Percentiles rank a stretch among this genome's conserved stretches.
Conservation (phyloP, 2,329 filamentous ascomycete species). For the Apiospora kogelbergensis region DNA sequence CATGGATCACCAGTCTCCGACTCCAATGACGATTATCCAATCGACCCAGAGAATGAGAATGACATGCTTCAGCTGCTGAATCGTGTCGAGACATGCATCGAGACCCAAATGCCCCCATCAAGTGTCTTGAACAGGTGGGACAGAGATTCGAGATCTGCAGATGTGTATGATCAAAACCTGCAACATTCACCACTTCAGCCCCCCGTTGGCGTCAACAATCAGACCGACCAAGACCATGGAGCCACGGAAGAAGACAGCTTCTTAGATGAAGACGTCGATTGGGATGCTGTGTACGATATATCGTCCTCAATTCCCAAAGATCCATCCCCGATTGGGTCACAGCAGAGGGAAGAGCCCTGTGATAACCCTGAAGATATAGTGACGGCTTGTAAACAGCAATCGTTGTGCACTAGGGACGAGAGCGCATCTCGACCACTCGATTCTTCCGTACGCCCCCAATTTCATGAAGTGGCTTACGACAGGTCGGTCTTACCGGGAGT, state of each 20-base stretch:
- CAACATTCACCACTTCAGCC: conserved; percentile 33
- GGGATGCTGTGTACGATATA: conserved; percentile 33
- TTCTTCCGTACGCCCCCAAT: conserved; percentile 51
- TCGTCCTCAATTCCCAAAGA: conserved; percentile 16
- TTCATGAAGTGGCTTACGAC: conserved; percentile 49
- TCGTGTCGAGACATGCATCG: conserved; percentile 9
- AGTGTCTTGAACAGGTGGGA: conserved; percentile 35
- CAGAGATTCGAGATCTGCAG: conserved; percentile 32
- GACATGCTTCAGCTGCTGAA: conserved; percentile 25
- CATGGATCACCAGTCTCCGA: neutral
- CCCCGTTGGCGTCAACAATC: conserved; percentile 9
- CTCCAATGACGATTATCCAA: conserved; percentile 24
- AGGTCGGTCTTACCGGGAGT: conserved; percentile 55
- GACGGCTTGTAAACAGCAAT: neutral
- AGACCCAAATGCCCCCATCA: conserved; percentile 28
- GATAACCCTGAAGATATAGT: neutral
- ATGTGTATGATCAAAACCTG: conserved; percentile 36
- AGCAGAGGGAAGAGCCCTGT: neutral
- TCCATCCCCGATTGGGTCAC: conserved; percentile 11
- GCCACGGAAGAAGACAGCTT: conserved; percentile 24
- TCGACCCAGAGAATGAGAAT: conserved; percentile 25
- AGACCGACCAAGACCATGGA: neutral
- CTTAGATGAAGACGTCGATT: conserved; percentile 41
- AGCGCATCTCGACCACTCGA: conserved; percentile 23
- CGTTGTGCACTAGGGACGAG: neutral